Percentiles rank a stretch among this genome's conserved stretches.
Conservation (phyloP, 2,329 filamentous ascomycete species). For the Stylonectria norvegica region DNA sequence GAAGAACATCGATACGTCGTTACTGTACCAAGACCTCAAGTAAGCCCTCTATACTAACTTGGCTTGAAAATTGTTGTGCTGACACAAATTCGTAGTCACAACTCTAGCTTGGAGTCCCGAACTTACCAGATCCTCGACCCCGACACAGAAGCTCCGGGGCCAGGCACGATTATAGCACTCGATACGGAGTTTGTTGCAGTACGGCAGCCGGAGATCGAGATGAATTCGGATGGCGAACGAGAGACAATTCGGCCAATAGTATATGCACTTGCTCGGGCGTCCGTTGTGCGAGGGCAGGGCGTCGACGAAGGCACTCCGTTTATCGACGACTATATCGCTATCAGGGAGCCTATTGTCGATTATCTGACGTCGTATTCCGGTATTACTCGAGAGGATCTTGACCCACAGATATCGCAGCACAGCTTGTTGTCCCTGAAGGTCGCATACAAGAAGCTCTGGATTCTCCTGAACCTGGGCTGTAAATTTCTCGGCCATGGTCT, state of each 20-base stretch:
- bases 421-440: conserved; percentile 84
- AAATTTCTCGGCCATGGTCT: conserved; percentile 92
- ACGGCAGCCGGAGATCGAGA: conserved; percentile 89
- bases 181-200: conserved; percentile 96
- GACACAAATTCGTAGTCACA: conserved; percentile 33
- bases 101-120: conserved; percentile 39
- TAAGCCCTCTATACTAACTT: conserved; percentile 29
- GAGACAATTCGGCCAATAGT: conserved; percentile 90
- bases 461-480: conserved; percentile 89
- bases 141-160: conserved; percentile 61
- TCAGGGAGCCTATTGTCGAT: conserved; percentile 87
- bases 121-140: conserved; percentile 59
- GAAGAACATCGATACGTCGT: conserved; percentile 73
- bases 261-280: conserved; percentile 88
- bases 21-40: conserved; percentile 72
- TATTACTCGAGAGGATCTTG: conserved; percentile 80
- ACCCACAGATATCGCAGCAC: conserved; percentile 72
- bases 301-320: conserved; percentile 79
- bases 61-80: conserved; percentile 2
- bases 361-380: conserved; percentile 94
- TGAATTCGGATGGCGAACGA: conserved; percentile 86
- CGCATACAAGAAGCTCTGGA: conserved; percentile 97
- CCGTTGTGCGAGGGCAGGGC: conserved; percentile 78
- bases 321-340: conserved; percentile 95
- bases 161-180: conserved; percentile 76